Percentiles rank a stretch among this genome's conserved stretches.
Conservation (phyloP, 1,284 basidiomycete genomes). For the Tylopilus sp. region DNA sequence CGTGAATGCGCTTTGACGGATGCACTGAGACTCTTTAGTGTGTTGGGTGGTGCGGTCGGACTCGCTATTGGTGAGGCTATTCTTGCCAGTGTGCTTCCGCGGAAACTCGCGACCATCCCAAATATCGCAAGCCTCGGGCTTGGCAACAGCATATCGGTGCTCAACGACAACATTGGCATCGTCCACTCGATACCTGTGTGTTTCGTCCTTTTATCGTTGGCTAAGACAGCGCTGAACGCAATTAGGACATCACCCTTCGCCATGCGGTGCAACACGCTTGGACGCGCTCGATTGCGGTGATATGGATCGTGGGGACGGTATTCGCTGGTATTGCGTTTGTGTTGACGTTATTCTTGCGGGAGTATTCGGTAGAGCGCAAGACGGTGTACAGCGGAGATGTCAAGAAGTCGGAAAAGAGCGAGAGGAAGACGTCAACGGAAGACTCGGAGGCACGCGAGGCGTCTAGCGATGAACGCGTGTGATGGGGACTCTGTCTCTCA, state of each 20-base stretch:
- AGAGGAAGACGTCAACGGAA: not conserved
- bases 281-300: conserved; percentile 58
- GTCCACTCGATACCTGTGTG: conserved; percentile 57
- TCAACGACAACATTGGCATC: conserved; percentile 51
- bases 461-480: not conserved
- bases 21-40: conserved; percentile 34
- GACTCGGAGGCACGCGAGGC: not conserved
- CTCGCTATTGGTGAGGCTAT: conserved; percentile 69
- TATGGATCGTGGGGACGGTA: conserved; percentile 70
- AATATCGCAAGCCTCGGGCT: conserved; percentile 35
- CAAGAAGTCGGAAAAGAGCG: conserved; percentile 9
- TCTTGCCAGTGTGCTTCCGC: conserved; percentile 56
- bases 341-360: conserved; percentile 53
- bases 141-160: conserved; percentile 47
- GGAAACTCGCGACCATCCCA: conserved; percentile 48
- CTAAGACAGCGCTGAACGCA: not conserved
- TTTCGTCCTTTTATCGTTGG: too few relatives aligned
- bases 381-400: conserved; percentile 40
- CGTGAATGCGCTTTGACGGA: not conserved
- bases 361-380: conserved; percentile 56
- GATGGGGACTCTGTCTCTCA: too few relatives aligned
- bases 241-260: conserved; percentile 47
- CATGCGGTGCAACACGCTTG: conserved; percentile 65
- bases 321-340: conserved; percentile 53
- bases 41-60: conserved; percentile 70